Evolutionary conservation across 495 filamentous ascomycete species (phyloP).

Genomic region (Pyrenula aspistea): DNA sequence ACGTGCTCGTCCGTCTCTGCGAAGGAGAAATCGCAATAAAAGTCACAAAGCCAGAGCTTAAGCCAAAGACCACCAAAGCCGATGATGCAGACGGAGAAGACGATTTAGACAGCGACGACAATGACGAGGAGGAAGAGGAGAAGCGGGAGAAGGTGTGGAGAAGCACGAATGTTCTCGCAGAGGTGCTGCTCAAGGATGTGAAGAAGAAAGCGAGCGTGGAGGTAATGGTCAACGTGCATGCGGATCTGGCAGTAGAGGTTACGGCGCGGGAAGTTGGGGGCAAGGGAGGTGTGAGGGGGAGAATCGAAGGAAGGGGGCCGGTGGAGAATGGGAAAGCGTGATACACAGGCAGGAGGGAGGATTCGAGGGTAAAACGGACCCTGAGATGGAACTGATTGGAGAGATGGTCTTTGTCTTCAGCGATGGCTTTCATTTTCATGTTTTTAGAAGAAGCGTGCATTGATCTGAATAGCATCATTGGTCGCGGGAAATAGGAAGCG

Average conservation of each 20-base stretch:
- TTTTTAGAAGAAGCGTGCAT: too few relatives aligned
- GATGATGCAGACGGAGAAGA: slow-evolving; percentile 55
- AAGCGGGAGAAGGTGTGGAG: slow-evolving; percentile 86
- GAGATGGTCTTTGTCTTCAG: too few relatives aligned
- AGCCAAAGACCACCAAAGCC: slow-evolving; percentile 46
- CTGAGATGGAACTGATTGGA: too few relatives aligned
- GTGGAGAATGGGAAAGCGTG: slow-evolving; percentile 29
- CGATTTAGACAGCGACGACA: slow-evolving; percentile 46
- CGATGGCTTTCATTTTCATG: too few relatives aligned
- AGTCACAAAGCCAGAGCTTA: slow-evolving; percentile 71
- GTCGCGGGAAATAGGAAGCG: too few relatives aligned
- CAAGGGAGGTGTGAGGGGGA: slow-evolving; percentile 73
- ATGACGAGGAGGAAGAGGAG: slow-evolving; percentile 82
- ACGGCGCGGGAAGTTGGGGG: slow-evolving; percentile 76
- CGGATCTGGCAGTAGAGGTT: slow-evolving; percentile 65
- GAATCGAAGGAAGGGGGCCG: slow-evolving; percentile 33
- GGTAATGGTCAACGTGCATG: slow-evolving; percentile 74
- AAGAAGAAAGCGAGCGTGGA: slow-evolving; percentile 88
- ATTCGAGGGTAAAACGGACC: too few relatives aligned
- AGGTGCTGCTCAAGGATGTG: slow-evolving; percentile 68
- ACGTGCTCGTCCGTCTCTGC: slow-evolving; percentile 74
- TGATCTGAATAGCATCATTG: too few relatives aligned
- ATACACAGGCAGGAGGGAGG: background rate
- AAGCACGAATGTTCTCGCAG: slow-evolving; percentile 69
- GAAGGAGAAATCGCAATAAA: slow-evolving; percentile 85